Evolutionary conservation across 805 yeast genomes (phyloP), one percentile per base, ranked within the genome.

Genomic region (Cyberlindnera maritima): DNA sequence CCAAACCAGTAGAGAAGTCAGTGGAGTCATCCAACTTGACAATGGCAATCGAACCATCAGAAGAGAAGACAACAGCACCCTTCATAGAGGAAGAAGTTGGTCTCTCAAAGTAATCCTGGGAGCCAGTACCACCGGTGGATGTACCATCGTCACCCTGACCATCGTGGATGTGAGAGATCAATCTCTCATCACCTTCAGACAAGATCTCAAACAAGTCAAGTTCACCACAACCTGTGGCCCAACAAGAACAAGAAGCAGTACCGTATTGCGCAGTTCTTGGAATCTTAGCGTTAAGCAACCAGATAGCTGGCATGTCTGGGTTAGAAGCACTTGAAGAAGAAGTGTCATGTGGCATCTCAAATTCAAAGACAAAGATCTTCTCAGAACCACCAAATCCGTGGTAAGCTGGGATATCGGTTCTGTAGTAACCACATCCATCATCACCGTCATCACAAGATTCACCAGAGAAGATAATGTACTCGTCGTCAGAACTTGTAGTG

Each of bases 261-360:
- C 97, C 97, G 71, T 94, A 94, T 74, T 94, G 98, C 62, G 83
- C 71, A 57, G 97, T 91, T 78, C 99, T 88, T 71, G 99, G 97
- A 64, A 91, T 84, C 76, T 88, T 87, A 53, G 96, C 96, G 68
- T 91, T 91, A 67, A 91, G 80, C 68, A 91, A 74, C 98, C 98
- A 91, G 60, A 91, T 79, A 53, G 99, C 98, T 57, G 99, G 99
- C 98, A 94, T 92, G 69, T 94, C 97, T 62, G 77, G 76, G 76
- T 91, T 90, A 61, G 73, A 56, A 39, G 76, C 65, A 51, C 76
- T 72, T 31, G 75, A 62, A 43, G 74, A 68, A 14, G 41, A 20
- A 15, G 52, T 14, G 56, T 80, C 90, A 49, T 78, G 64, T 55
- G 99, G 99, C 99, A 94, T 94, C 65, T 76, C 73, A 72, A 94